Evolutionary conservation across 2,329 filamentous ascomycete genomes (phyloP).

Genomic region (Graphium sp.): DNA sequence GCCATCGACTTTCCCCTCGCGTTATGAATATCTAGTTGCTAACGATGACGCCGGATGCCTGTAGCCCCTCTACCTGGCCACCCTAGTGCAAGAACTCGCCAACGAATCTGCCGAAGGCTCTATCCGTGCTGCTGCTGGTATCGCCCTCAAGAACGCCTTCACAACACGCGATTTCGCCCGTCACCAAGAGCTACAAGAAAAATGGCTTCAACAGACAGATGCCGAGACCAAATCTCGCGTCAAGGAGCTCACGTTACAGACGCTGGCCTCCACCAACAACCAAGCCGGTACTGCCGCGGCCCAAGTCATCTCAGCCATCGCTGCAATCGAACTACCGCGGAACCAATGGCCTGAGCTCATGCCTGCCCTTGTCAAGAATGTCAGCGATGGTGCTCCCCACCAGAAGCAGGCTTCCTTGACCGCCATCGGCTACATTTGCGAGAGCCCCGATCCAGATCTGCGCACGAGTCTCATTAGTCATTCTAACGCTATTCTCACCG

Average conservation of each 20-base stretch:
- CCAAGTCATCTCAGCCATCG: slow-evolving; percentile 90
- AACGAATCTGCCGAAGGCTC: slow-evolving; percentile 71
- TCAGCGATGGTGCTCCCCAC: slow-evolving; percentile 70
- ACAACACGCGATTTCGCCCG: slow-evolving; percentile 78
- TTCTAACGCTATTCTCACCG: slow-evolving; percentile 94
- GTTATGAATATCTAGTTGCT: slow-evolving; percentile 7
- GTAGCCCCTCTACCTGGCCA: slow-evolving; percentile 81
- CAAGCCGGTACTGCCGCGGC: slow-evolving; percentile 80
- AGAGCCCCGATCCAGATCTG: slow-evolving; percentile 79
- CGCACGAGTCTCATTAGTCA: slow-evolving; percentile 66
- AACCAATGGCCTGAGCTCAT: slow-evolving; percentile 91
- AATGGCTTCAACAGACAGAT: slow-evolving; percentile 80
- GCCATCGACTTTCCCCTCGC: background rate
- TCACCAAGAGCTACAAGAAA: slow-evolving; percentile 77
- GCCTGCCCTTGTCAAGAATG: slow-evolving; percentile 76
- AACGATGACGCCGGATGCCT: slow-evolving; percentile 9
- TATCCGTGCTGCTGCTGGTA: slow-evolving; percentile 85
- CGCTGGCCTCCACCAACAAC: slow-evolving; percentile 60
- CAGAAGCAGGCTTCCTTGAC: slow-evolving; percentile 90
- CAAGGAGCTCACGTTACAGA: slow-evolving; percentile 81
- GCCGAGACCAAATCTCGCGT: slow-evolving; percentile 70
- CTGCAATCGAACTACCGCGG: slow-evolving; percentile 82
- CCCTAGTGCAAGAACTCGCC: slow-evolving; percentile 83
- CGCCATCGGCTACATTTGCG: slow-evolving; percentile 97
- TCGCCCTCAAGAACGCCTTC: slow-evolving; percentile 97